Evolutionary conservation across 2,329 filamentous ascomycete genomes (phyloP).

Genomic region (Colletotrichum karsti): DNA sequence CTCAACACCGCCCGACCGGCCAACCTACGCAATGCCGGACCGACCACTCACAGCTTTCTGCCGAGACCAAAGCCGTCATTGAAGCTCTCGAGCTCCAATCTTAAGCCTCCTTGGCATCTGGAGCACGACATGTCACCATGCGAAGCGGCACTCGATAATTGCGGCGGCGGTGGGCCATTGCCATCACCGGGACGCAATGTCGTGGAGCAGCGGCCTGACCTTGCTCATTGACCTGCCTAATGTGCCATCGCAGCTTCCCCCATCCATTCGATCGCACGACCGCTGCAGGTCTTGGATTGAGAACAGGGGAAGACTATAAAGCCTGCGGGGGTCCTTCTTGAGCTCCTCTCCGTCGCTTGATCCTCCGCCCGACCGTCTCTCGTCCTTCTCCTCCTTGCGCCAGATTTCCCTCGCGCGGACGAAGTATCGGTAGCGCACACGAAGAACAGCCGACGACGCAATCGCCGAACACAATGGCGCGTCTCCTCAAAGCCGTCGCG

Average conservation of each 20-base stretch:
- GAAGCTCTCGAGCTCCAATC: slow-evolving; percentile 11
- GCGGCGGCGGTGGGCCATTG: not conserved
- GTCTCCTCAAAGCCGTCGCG: slow-evolving; percentile 17
- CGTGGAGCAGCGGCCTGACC: not conserved
- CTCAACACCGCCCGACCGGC: not conserved
- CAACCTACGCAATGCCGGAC: not conserved
- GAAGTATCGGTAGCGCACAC: not conserved
- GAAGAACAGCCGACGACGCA: not conserved
- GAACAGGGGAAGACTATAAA: not conserved
- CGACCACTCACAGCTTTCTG: slow-evolving; percentile 10
- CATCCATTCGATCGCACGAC: not conserved
- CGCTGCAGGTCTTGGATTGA: not conserved
- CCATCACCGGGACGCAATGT: not conserved
- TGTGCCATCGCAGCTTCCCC: not conserved
- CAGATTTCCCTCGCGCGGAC: not conserved
- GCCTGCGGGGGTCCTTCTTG: not conserved
- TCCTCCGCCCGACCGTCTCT: not conserved
- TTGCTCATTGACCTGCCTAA: slow-evolving; percentile 1
- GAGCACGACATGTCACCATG: slow-evolving; percentile 6
- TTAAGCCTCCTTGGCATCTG: slow-evolving; percentile 2
- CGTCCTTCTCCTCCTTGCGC: not conserved
- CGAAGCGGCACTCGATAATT: not conserved
- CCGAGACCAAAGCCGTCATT: slow-evolving; percentile 1
- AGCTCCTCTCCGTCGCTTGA: not conserved
- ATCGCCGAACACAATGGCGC: slow-evolving; percentile 10